A percentile compares a stretch with the other conserved stretches of the same genome.
These are phyloP conservation scores for Plantago rigida DNA, from an alignment of 305 asterid species.

Conservation along the genomic window DNA sequence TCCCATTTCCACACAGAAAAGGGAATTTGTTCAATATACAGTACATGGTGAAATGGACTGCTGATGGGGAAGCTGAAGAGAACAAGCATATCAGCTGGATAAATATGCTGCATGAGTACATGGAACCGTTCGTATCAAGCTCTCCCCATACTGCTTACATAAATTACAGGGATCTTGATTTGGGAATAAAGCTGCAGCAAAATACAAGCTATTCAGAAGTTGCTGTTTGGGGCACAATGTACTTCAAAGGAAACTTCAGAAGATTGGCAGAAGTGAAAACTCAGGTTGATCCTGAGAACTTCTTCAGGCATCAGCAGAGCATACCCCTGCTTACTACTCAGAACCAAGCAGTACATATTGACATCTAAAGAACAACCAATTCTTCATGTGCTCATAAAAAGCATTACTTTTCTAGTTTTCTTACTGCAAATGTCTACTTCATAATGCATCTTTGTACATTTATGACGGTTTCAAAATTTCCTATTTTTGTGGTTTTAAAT, in stretches of 20 bases:
- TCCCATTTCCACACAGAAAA: conserved; percentile 46
- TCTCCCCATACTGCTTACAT: conserved; percentile 34
- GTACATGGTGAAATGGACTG: conserved; percentile 41
- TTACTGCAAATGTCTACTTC: too few species aligned
- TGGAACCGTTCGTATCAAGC: conserved; percentile 33
- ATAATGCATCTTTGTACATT: too few species aligned
- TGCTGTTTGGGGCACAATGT: conserved; percentile 36
- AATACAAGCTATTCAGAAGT: conserved; percentile 33
- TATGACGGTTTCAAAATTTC: too few species aligned
- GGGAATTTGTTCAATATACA: conserved; percentile 38
- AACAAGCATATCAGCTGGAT: conserved; percentile 36
- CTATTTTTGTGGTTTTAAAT: too few species aligned
- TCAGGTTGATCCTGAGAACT: conserved; percentile 33
- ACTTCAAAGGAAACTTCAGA: conserved; percentile 37
- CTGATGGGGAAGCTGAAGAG: conserved; percentile 20
- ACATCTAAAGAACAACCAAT: not conserved
- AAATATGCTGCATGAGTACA: conserved; percentile 24
- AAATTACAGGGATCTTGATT: conserved; percentile 44
- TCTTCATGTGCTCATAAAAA: too few species aligned
- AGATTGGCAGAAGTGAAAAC: conserved; percentile 38
- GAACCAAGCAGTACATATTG: not conserved
- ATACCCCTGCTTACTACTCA: conserved; percentile 26
- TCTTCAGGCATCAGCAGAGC: conserved; percentile 38
- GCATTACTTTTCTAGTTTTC: too few species aligned
- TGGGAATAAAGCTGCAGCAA: conserved; percentile 28